phyloP scores from a whole-genome alignment of 2,329 filamentous ascomycete species.

The Metarhizium album region DNA sequence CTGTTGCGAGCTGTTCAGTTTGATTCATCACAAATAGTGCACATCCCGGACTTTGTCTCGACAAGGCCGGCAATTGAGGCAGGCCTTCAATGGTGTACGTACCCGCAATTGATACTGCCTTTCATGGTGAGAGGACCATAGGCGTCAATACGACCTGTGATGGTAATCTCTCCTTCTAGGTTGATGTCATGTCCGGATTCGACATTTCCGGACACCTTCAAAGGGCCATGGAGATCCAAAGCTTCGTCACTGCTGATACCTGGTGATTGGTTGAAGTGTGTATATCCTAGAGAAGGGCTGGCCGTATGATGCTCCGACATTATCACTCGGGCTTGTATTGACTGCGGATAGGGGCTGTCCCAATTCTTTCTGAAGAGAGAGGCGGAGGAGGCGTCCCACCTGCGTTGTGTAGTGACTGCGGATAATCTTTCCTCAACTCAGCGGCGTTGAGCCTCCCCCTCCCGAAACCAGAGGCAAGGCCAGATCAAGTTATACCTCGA shows the following conservation, averaged over 20 bases:
- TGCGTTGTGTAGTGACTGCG: not conserved
- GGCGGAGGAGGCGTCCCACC: constrained; percentile 1
- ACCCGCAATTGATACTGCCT: constrained; percentile 33
- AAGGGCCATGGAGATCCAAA: constrained; percentile 30
- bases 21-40: not conserved
- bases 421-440: constrained; percentile 1
- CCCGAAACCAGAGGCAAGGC: not conserved
- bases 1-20: constrained; percentile 14
- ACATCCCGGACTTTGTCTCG: not conserved
- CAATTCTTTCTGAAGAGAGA: not conserved
- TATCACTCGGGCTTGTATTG: constrained; percentile 1
- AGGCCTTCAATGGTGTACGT: constrained; percentile 14
- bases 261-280: constrained; percentile 21
- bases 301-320: constrained; percentile 19
- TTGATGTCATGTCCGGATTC: constrained; percentile 33
- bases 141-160: constrained; percentile 35
- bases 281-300: constrained; percentile 14
- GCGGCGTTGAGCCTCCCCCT: not conserved
- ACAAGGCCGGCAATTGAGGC: not conserved
- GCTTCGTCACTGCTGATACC: constrained; percentile 32
- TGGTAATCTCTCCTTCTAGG: constrained; percentile 32
- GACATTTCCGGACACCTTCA: constrained; percentile 37
- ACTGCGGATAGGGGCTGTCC: not conserved
- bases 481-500: not conserved
- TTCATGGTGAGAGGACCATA: constrained; percentile 32